Conservation (phyloP, 2,329 filamentous ascomycete genomes). For the Pseudogymnoascus sp. region DNA sequence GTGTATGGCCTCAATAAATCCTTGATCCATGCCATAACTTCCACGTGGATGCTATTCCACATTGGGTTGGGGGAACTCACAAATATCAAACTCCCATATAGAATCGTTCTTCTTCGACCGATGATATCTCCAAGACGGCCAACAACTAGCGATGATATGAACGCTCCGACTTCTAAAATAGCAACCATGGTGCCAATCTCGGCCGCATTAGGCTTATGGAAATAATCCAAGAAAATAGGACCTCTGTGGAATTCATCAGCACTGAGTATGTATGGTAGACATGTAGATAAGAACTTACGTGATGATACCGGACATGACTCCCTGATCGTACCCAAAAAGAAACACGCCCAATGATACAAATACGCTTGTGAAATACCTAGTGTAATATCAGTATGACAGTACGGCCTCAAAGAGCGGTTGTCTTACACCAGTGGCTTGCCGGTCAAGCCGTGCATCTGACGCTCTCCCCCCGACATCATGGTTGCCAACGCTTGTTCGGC, state of each 20-base stretch:
- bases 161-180: slow-evolving; percentile 87
- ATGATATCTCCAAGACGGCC: slow-evolving; percentile 87
- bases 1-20: slow-evolving; percentile 32
- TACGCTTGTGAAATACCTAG: slow-evolving; percentile 88
- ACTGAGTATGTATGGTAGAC: not conserved
- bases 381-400: not conserved
- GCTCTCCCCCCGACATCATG: slow-evolving; percentile 77
- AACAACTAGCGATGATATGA: slow-evolving; percentile 79
- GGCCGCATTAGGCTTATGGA: slow-evolving; percentile 76
- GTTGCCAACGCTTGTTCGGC: slow-evolving; percentile 63
- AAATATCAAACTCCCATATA: slow-evolving; percentile 90
- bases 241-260: slow-evolving; percentile 46
- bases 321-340: slow-evolving; percentile 82
- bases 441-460: slow-evolving; percentile 81
- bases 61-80: not conserved
- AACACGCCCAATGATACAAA: slow-evolving; percentile 83
- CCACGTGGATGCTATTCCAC: not conserved
- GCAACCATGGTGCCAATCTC: slow-evolving; percentile 96
- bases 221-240: slow-evolving; percentile 82
- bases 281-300: slow-evolving; percentile 42
- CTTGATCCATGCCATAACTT: not conserved
- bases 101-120: slow-evolving; percentile 78
- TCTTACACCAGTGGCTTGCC: slow-evolving; percentile 87
- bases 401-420: slow-evolving; percentile 16
- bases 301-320: slow-evolving; percentile 73